These are phyloP conservation scores for Diutina mesorugosa DNA, from an alignment of 1,139 yeast genomes.

Conservation along the genomic window DNA sequence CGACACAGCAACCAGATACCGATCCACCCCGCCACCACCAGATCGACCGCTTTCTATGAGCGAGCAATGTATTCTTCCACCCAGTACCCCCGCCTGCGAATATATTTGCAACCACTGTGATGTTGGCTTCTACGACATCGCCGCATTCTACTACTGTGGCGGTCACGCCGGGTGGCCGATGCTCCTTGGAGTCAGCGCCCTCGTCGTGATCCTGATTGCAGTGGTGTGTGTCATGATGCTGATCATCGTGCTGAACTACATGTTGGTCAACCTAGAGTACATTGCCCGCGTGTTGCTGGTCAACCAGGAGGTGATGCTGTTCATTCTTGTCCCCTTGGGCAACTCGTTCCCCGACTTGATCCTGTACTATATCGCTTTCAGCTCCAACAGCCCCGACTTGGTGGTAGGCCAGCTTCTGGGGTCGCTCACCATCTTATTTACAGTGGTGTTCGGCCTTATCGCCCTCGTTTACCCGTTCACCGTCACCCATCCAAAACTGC, in stretches of 20 bases:
- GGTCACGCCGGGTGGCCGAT: background rate
- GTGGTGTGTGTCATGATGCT: slow-evolving; percentile 16
- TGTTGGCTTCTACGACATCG: slow-evolving; percentile 13
- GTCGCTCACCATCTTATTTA: slow-evolving; percentile 21
- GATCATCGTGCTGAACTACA: slow-evolving; percentile 22
- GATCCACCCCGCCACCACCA: background rate
- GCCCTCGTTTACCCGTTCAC: slow-evolving; percentile 15
- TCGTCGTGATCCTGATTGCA: slow-evolving; percentile 9
- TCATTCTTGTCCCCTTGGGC: slow-evolving; percentile 24
- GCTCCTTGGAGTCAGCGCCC: slow-evolving; percentile 8
- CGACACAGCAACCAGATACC: background rate
- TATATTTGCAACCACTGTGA: slow-evolving; percentile 14
- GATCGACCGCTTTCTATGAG: background rate
- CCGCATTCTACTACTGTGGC: slow-evolving; percentile 16
- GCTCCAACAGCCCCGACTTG: slow-evolving; percentile 19
- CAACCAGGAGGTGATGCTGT: slow-evolving; percentile 21
- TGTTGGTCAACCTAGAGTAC: slow-evolving; percentile 19
- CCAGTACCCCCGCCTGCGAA: slow-evolving; percentile 9
- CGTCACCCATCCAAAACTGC: slow-evolving; percentile 10
- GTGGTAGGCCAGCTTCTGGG: slow-evolving; percentile 32
- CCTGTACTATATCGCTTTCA: slow-evolving; percentile 21
- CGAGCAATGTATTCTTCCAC: slow-evolving; percentile 1
- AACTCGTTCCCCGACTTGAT: slow-evolving; percentile 29
- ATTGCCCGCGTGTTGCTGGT: slow-evolving; percentile 15
- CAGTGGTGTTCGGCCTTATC: slow-evolving; percentile 24